Conservation (phyloP, 805 yeast genomes). For the Ogataea ganodermae region DNA sequence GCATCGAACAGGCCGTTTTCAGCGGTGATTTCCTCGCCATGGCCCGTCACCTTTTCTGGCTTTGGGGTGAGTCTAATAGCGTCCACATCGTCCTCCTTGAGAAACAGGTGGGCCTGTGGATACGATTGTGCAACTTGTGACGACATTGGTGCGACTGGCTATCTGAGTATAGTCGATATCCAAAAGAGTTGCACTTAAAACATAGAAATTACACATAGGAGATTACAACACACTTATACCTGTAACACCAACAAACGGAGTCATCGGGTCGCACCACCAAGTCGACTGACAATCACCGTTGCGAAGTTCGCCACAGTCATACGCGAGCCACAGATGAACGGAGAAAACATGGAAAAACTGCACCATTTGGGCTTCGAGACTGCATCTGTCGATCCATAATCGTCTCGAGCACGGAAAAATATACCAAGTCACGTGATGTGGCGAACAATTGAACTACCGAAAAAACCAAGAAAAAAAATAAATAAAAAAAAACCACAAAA, state of each 20-base stretch:
- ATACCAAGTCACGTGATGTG: neutral
- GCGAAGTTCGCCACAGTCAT: neutral
- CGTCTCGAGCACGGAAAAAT: neutral
- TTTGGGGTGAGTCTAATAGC: slow-evolving; percentile 6
- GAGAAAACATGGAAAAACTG: neutral
- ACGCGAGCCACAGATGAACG: neutral
- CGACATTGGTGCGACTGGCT: neutral
- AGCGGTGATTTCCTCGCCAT: slow-evolving; percentile 5
- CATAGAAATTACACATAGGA: neutral
- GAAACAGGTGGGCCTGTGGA: neutral
- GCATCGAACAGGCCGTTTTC: slow-evolving; percentile 6
- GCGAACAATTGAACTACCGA: neutral
- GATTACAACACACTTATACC: neutral
- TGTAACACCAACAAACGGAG: neutral
- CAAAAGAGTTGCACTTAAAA: neutral
- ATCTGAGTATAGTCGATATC: too few species aligned
- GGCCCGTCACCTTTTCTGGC: neutral
- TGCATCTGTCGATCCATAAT: neutral
- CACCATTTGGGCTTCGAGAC: neutral
- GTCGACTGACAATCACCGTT: too few species aligned
- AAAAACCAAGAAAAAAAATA: neutral
- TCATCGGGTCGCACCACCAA: neutral
- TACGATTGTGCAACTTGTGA: neutral
- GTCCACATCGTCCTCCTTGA: slow-evolving; percentile 4
- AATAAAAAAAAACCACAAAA: neutral